These are phyloP conservation scores for Aphanocladium album DNA, from an alignment of 2,329 filamentous ascomycete species.

Conservation along the genomic window DNA sequence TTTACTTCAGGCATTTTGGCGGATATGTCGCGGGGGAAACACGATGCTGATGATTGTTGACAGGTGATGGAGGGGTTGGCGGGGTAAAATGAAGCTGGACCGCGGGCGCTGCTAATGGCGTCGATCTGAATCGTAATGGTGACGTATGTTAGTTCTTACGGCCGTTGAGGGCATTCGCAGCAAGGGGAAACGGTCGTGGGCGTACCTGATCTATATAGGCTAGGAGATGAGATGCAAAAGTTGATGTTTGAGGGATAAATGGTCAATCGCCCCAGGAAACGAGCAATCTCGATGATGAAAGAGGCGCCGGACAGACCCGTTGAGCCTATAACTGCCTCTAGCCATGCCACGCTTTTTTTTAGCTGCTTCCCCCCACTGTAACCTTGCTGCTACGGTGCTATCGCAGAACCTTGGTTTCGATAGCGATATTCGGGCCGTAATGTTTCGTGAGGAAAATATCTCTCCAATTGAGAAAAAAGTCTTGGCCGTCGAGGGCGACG, in stretches of 20 bases:
- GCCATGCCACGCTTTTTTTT: not conserved
- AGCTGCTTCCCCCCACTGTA: not conserved
- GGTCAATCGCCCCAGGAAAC: not conserved
- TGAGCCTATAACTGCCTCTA: not conserved
- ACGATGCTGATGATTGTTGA: not conserved
- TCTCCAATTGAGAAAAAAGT: not conserved
- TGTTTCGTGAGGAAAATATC: not conserved
- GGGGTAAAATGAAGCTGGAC: slow-evolving; percentile 4
- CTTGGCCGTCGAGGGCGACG: too few relatives aligned
- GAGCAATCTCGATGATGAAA: slow-evolving; percentile 9
- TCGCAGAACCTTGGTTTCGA: not conserved
- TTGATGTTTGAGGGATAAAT: not conserved
- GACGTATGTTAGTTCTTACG: not conserved
- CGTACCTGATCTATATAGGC: not conserved
- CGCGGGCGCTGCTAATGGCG: not conserved
- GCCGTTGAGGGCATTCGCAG: not conserved
- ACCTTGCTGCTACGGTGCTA: not conserved
- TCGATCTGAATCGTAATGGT: not conserved
- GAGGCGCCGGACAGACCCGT: slow-evolving; percentile 8
- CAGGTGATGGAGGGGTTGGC: not conserved
- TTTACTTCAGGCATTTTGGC: slow-evolving; percentile 14
- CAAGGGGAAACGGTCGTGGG: not conserved
- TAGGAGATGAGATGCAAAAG: not conserved
- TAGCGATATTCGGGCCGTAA: not conserved
- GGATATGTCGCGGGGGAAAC: not conserved